These are phyloP conservation scores for Collybia sp. DNA, from an alignment of 768 basidiomycete genomes.

Conservation along the genomic window DNA sequence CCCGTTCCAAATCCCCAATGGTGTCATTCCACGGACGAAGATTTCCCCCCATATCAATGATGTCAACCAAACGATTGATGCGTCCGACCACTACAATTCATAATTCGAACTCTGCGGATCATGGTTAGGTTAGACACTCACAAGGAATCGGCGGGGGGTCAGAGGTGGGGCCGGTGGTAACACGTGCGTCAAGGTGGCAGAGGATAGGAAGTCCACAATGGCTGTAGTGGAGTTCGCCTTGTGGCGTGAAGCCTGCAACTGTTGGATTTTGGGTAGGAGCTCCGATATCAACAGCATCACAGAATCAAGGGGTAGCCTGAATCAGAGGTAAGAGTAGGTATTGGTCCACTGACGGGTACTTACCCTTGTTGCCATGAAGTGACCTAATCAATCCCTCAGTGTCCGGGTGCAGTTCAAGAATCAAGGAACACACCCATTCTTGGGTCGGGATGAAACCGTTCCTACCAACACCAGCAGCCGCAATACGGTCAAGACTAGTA, in stretches of 20 bases:
- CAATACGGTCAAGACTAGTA: slow-evolving; percentile 55
- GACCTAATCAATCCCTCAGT: slow-evolving; percentile 39
- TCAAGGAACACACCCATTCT: slow-evolving; percentile 77
- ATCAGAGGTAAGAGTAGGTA: slow-evolving; percentile 5
- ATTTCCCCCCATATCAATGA: slow-evolving; percentile 95
- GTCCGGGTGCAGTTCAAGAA: background rate
- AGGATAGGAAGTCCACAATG: slow-evolving; percentile 72
- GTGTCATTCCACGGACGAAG: slow-evolving; percentile 86
- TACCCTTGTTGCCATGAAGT: slow-evolving; percentile 97
- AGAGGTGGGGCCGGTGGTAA: slow-evolving; percentile 68
- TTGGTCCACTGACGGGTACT: slow-evolving; percentile 11
- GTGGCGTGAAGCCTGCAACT: slow-evolving; percentile 64
- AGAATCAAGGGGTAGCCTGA: slow-evolving; percentile 81
- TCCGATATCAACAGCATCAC: slow-evolving; percentile 89
- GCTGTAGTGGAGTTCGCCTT: slow-evolving; percentile 60
- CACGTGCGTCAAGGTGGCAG: slow-evolving; percentile 62
- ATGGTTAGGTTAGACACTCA: slow-evolving; percentile 27
- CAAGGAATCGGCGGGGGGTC: slow-evolving; percentile 70
- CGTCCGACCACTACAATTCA: slow-evolving; percentile 79
- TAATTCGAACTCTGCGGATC: slow-evolving; percentile 4
- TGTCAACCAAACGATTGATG: slow-evolving; percentile 88
- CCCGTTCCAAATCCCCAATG: slow-evolving; percentile 85
- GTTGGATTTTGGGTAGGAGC: slow-evolving; percentile 79
- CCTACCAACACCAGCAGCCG: slow-evolving; percentile 70
- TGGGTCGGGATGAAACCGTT: slow-evolving; percentile 95